These are phyloP conservation scores for Candida hispaniensis DNA, from an alignment of 805 yeast genomes.

Conservation along the genomic window DNA sequence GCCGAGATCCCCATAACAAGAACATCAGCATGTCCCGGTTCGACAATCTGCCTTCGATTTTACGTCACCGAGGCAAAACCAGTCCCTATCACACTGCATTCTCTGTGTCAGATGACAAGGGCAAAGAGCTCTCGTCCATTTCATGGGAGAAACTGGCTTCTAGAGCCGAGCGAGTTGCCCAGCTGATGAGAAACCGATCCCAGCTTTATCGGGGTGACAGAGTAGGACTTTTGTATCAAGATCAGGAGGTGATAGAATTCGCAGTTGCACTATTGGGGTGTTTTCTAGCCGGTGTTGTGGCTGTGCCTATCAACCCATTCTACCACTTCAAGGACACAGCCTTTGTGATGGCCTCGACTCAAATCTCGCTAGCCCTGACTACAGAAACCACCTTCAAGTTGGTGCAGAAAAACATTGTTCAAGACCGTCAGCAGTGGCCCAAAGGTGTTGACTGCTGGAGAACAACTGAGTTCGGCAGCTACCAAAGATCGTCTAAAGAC, in stretches of 20 bases:
- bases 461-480: slow-evolving; percentile 78
- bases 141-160: slow-evolving; percentile 84
- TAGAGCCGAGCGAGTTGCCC: slow-evolving; percentile 80
- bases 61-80: slow-evolving; percentile 59
- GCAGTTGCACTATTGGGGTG: slow-evolving; percentile 82
- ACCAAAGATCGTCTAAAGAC: slow-evolving; percentile 45
- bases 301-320: slow-evolving; percentile 81
- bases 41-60: slow-evolving; percentile 57
- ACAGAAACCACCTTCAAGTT: slow-evolving; percentile 71
- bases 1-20: slow-evolving; percentile 32
- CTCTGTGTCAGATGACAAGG: slow-evolving; percentile 59
- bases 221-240: slow-evolving; percentile 74
- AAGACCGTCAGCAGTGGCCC: slow-evolving; percentile 53
- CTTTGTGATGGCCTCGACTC: slow-evolving; percentile 61
- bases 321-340: slow-evolving; percentile 57
- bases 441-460: slow-evolving; percentile 63
- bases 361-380: slow-evolving; percentile 64
- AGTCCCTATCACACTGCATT: slow-evolving; percentile 63
- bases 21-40: slow-evolving; percentile 29
- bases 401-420: slow-evolving; percentile 50
- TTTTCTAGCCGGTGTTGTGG: slow-evolving; percentile 85
- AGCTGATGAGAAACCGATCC: slow-evolving; percentile 61
- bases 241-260: slow-evolving; percentile 75
- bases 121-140: slow-evolving; percentile 65
- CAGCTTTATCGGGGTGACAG: slow-evolving; percentile 72